These are phyloP conservation scores for Cryptococcus amylolentus DNA, from an alignment of 1,284 basidiomycete species.

Conservation along the genomic window DNA sequence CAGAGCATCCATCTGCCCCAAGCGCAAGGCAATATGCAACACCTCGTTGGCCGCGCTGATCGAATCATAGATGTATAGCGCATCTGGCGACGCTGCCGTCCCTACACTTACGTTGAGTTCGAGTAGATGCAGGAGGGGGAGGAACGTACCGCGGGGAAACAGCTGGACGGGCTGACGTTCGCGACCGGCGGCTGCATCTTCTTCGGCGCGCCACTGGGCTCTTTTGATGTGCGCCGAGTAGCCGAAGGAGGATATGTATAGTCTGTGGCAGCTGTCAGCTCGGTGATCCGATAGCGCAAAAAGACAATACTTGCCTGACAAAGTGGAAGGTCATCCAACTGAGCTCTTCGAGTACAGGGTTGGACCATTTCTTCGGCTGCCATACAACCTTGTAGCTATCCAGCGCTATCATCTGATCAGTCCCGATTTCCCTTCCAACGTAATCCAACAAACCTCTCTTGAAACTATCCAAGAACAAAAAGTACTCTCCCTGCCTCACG, in stretches of 20 bases:
- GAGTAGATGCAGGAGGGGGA: background rate
- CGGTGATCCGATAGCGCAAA: background rate
- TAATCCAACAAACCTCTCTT: constrained; percentile 20
- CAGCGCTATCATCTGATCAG: constrained; percentile 15
- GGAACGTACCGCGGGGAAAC: constrained; percentile 28
- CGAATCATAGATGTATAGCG: constrained; percentile 47
- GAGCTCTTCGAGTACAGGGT: constrained; percentile 29
- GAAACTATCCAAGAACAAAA: constrained; percentile 48
- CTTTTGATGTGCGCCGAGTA: constrained; percentile 52
- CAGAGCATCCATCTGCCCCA: constrained; percentile 42
- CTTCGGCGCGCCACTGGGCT: constrained; percentile 38
- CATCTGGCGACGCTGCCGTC: constrained; percentile 47
- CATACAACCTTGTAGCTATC: constrained; percentile 28
- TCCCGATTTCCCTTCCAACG: background rate
- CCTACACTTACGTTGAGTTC: constrained; percentile 15
- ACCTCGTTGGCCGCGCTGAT: constrained; percentile 49
- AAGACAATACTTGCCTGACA: constrained; percentile 28
- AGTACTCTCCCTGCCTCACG: constrained; percentile 50
- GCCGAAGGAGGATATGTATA: constrained; percentile 51
- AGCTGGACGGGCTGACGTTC: constrained; percentile 23
- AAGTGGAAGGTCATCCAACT: constrained; percentile 48
- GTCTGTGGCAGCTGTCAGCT: constrained; percentile 6
- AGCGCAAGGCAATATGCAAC: constrained; percentile 40
- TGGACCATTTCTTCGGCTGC: constrained; percentile 27
- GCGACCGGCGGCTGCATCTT: constrained; percentile 15